Base-by-base conservation (phyloP, 768 basidiomycete genomes). In the Termitomyces sp. region DNA sequence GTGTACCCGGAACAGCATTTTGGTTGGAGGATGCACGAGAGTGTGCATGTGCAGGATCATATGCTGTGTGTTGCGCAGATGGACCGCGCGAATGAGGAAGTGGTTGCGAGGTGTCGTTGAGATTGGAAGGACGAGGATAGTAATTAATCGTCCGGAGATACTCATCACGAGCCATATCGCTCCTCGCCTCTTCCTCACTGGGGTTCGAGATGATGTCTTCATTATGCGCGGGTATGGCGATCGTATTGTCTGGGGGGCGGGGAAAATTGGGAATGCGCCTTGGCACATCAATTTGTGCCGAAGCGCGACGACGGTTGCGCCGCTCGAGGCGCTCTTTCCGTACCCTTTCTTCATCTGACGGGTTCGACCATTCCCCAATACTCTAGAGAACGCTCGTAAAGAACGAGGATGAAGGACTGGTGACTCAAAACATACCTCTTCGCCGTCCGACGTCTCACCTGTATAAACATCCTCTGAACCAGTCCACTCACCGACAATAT, bases 341-440 rank as follows among this genome's bases (percentile, higher is more conserved):
- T 4, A 87, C 90, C 29, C 87, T 81, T 66, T 94, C 92, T 70
- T 94, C 92, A 66, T 94, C 92, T 26, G 92, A 94, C 18, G 92
- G 92, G 65, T 94, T 94, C 24, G 92, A 94, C 82, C 83, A 94
- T 73, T 94, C 91, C 28, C 90, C 90, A 50, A 91, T 86, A 63
- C 89, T 92, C 86, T 90, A 75, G 62, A 60, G 52, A 29, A 48
- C 20, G 44, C 46, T 28, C 29, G 71, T 60, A 20, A 56, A 54
- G 56, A 54, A 41, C 20, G 22, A 16, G 31, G 56, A 60, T 34
- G 42, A 29, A 59, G 51, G 48, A 34, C 56, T 31, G 33, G 37
- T 54, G 60, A 50, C 44, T 57, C 62, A 31, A 49, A 52, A 67
- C 78, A 54, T 63, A 90, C 90, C 76, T 89, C 86, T 62, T 89